Evolutionary conservation across 2,329 filamentous ascomycete species (phyloP).

Genomic region (Verticillium longisporum): DNA sequence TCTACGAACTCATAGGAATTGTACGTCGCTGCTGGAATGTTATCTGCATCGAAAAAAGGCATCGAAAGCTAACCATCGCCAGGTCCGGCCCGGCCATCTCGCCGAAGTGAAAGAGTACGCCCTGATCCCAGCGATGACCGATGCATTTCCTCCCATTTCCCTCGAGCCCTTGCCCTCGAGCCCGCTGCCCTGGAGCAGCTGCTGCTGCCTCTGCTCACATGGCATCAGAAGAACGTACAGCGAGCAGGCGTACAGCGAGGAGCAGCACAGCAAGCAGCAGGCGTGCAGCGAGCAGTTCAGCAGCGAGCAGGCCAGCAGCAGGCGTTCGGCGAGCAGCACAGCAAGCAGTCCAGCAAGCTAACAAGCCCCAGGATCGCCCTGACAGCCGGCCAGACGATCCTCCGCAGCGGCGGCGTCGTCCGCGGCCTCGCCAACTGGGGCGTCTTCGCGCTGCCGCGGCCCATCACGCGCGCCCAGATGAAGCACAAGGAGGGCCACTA

Average conservation of each 20-base stretch:
- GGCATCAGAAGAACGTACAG: too few relatives aligned
- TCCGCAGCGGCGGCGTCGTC: slow-evolving; percentile 79
- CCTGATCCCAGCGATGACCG: slow-evolving; percentile 3
- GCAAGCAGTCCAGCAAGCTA: background rate
- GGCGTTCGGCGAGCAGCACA: too few relatives aligned
- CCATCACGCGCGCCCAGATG: slow-evolving; percentile 73
- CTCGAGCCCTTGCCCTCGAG: background rate
- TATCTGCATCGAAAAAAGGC: too few relatives aligned
- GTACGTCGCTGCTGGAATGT: slow-evolving; percentile 46
- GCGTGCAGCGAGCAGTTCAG: too few relatives aligned
- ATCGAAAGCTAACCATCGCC: slow-evolving; percentile 9
- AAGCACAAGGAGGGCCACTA: slow-evolving; percentile 84
- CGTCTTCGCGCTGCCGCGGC: slow-evolving; percentile 76
- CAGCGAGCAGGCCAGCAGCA: too few relatives aligned
- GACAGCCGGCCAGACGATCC: slow-evolving; percentile 74
- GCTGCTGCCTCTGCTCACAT: too few relatives aligned
- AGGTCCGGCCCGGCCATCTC: slow-evolving; percentile 90
- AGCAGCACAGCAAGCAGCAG: too few relatives aligned
- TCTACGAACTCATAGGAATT: slow-evolving; percentile 96
- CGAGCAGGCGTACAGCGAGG: too few relatives aligned
- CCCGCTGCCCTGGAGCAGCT: too few relatives aligned
- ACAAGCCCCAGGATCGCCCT: slow-evolving; percentile 65
- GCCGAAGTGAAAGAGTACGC: slow-evolving; percentile 91
- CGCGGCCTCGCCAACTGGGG: slow-evolving; percentile 96
- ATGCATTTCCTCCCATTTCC: background rate